phyloP scores from a whole-genome alignment of 2,329 filamentous ascomycete species.

The Ophiostoma piceae region DNA sequence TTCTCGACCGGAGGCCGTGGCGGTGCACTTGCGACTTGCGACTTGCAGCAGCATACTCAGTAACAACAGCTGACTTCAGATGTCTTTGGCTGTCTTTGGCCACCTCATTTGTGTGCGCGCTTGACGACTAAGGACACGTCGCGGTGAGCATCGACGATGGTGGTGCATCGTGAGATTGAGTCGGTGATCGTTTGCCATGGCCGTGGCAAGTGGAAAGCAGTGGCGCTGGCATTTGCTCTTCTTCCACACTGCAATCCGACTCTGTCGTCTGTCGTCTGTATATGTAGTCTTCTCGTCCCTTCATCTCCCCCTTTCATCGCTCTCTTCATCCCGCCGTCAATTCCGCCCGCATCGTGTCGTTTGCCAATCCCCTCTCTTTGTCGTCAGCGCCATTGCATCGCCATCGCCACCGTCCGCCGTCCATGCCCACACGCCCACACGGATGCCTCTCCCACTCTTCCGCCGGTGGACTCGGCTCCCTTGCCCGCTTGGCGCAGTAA shows the following conservation, averaged over 20 bases:
- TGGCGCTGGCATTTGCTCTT: too few species aligned
- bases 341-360: too few species aligned
- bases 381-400: too few species aligned
- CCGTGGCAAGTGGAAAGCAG: too few species aligned
- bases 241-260: background rate
- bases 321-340: background rate
- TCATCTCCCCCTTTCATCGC: background rate
- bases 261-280: background rate
- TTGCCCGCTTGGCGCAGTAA: background rate
- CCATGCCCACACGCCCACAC: background rate
- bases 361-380: too few species aligned
- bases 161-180: background rate
- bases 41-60: too few species aligned
- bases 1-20: background rate
- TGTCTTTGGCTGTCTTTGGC: background rate
- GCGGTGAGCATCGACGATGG: too few species aligned
- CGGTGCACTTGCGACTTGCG: too few species aligned
- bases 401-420: background rate
- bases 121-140: too few species aligned
- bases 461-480: background rate
- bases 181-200: too few species aligned
- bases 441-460: background rate
- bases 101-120: background rate
- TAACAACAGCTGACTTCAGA: too few species aligned
- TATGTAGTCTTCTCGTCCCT: too few species aligned